Evolutionary conservation across 2,329 filamentous ascomycete genomes (phyloP), one percentile per base, ranked within the genome.

Genomic region (Neodidymelliopsis sp.): DNA sequence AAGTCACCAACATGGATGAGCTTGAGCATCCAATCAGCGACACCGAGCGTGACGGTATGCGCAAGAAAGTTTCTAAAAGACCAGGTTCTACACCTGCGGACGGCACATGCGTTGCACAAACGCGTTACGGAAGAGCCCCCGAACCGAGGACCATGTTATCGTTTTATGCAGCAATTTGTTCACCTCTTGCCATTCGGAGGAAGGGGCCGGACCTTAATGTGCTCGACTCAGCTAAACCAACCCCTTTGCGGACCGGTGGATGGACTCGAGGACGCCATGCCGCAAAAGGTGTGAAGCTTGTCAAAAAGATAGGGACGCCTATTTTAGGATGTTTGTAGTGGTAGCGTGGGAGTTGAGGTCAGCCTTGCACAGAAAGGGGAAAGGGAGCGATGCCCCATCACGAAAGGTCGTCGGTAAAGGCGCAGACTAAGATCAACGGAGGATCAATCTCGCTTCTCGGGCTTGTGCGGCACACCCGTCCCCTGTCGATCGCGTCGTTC

Each of bases 311-410:
- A 50, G 40, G 30, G 47, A 40, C 29, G 24, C 30, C 47, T 50
- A 45, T 50, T 45, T 40, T 36, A 36, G 47, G 34, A 6, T 28
- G 12, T 25, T 2, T 15, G 16, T 15, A 28, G 46, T 33, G 22
- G 15, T 49, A 35, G 39, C 34, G 39, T n/a, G 28, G 20, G 39
- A 34, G 44, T 41, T 41, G 37, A 24, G 29, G 47, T 15, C 35
- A 50, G 47, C 47, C 47, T 50, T 41, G 40, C 40, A 40, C 47
- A 30, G 29, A 50, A 40, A 20, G 13, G 40, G 47, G 40, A 36
- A 40, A n/a, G n/a, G 18, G 15, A 28, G 36, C 47, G 40, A 40
- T 16, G 39, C n/a, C n/a, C n/a, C n/a, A n/a, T n/a, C n/a, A n/a
- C n/a, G n/a, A n/a, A n/a, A n/a, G n/a, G n/a, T n/a, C 15, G 34